phyloP scores from a whole-genome alignment of 176 grass and related monocot species.

The Oryza nivara region DNA sequence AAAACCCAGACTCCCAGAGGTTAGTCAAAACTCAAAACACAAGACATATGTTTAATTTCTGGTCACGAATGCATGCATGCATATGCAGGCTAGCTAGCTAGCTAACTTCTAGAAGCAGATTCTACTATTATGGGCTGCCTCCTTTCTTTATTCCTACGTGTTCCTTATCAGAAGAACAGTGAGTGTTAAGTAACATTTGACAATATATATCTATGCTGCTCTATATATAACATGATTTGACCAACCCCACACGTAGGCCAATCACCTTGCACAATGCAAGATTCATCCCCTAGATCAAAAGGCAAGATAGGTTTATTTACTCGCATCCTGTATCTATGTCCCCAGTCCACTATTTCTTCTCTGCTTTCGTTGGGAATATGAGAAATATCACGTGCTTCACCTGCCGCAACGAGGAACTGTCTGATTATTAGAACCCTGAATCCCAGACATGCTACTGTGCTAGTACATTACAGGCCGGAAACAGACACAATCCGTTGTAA shows the following conservation, averaged over 20 bases:
- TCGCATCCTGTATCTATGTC: not conserved
- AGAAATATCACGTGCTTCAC: conserved; percentile 29
- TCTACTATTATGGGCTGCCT: conserved; percentile 20
- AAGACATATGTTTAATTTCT: not conserved
- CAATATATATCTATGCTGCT: conserved; percentile 23
- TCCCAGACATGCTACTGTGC: not conserved
- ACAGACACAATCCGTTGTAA: conserved; percentile 11
- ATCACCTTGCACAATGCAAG: conserved; percentile 43
- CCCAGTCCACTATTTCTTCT: not conserved
- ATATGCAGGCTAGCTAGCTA: not conserved
- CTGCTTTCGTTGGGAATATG: conserved; percentile 9
- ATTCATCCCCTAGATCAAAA: conserved; percentile 20
- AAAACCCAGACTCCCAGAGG: conserved; percentile 4
- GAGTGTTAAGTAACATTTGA: conserved; percentile 44
- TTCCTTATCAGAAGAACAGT: conserved; percentile 39
- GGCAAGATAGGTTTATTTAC: conserved; percentile 36
- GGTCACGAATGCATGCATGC: not conserved
- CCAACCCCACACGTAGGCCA: conserved; percentile 1
- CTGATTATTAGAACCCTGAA: conserved; percentile 34
- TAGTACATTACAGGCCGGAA: conserved; percentile 25
- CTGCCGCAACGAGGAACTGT: conserved; percentile 30
- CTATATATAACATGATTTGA: conserved; percentile 40
- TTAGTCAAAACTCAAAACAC: conserved; percentile 1
- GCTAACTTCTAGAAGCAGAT: conserved; percentile 14
- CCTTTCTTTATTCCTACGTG: conserved; percentile 39